Percentiles rank a stretch among this genome's conserved stretches.
Evolutionary conservation across 1,284 basidiomycete genomes (phyloP).

Genomic region (Microbotryum intermedium): DNA sequence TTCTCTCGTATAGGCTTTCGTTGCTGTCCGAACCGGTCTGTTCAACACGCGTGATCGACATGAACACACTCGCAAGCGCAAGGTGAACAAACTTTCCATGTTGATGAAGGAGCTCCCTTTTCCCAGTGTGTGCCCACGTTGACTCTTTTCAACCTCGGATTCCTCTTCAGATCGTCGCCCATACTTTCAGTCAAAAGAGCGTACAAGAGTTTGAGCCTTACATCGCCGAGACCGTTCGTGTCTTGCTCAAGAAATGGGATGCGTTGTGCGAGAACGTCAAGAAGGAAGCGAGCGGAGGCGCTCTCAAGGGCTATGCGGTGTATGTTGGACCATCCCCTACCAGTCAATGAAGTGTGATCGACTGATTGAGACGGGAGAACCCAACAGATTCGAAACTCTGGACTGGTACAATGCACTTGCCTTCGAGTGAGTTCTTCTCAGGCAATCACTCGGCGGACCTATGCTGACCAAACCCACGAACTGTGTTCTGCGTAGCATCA

Average conservation of each 20-base stretch:
- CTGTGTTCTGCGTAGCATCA: constrained; percentile 40
- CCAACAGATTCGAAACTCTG: constrained; percentile 23
- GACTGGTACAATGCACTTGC: constrained; percentile 17
- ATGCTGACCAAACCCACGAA: not conserved
- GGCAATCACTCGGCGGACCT: not conserved
- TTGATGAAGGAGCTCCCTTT: not conserved
- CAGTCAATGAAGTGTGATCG: not conserved
- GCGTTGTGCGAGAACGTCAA: constrained; percentile 51
- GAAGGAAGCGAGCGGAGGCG: constrained; percentile 29
- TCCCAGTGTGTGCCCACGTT: not conserved
- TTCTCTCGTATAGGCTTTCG: not conserved
- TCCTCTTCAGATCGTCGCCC: not conserved
- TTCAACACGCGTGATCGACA: constrained; percentile 76
- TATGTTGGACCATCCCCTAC: not conserved
- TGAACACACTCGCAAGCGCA: constrained; percentile 55
- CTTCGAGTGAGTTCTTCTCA: not conserved
- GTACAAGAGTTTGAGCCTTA: constrained; percentile 64
- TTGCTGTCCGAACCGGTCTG: constrained; percentile 24
- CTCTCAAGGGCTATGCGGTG: constrained; percentile 24
- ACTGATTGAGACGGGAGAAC: not conserved
- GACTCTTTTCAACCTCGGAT: not conserved
- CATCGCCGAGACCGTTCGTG: constrained; percentile 33
- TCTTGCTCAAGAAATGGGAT: constrained; percentile 67
- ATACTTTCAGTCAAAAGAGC: constrained; percentile 43
- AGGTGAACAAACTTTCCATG: constrained; percentile 23